Conservation (phyloP, 371 early-diverging fungal genomes). For the Mortierella sp. region DNA sequence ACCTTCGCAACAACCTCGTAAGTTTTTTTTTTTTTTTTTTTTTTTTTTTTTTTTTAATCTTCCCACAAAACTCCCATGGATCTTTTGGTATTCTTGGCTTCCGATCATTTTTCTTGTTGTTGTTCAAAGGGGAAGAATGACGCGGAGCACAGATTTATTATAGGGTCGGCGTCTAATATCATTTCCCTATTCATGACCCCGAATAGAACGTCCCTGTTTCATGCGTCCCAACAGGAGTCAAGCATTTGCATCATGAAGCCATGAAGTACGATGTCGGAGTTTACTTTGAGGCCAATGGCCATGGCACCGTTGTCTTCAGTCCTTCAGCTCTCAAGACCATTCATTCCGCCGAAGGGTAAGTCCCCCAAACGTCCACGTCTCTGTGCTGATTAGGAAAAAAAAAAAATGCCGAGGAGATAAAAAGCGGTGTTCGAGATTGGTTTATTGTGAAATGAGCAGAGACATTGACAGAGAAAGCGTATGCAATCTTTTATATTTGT, state of each 20-base stretch:
- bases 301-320: conserved; percentile 99
- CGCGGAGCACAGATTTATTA: too few relatives aligned
- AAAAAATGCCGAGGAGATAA: not conserved
- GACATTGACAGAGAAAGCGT: too few relatives aligned
- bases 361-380: conserved; percentile 55
- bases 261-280: conserved; percentile 98
- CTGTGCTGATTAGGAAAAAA: not conserved
- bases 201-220: conserved; percentile 89
- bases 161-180: conserved; percentile 2
- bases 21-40: conserved; percentile 23
- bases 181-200: conserved; percentile 12
- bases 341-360: conserved; percentile 65
- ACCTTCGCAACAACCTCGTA: conserved; percentile 87
- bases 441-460: too few relatives aligned
- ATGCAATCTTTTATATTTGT: too few relatives aligned
- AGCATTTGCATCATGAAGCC: conserved; percentile 99
- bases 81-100: not conserved
- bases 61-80: conserved; percentile 3
- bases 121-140: too few relatives aligned
- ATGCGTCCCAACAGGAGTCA: conserved; percentile 98
- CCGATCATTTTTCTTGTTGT: conserved; percentile 1
- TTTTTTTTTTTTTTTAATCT: not conserved
- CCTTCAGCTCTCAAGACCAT: conserved; percentile 81
- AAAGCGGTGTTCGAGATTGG: conserved; percentile 4
- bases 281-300: conserved; percentile 99